A percentile compares a stretch with the other conserved stretches of the same genome.
phyloP scores from a whole-genome alignment of 495 filamentous ascomycete species.

The Talaromyces wortmannii region DNA sequence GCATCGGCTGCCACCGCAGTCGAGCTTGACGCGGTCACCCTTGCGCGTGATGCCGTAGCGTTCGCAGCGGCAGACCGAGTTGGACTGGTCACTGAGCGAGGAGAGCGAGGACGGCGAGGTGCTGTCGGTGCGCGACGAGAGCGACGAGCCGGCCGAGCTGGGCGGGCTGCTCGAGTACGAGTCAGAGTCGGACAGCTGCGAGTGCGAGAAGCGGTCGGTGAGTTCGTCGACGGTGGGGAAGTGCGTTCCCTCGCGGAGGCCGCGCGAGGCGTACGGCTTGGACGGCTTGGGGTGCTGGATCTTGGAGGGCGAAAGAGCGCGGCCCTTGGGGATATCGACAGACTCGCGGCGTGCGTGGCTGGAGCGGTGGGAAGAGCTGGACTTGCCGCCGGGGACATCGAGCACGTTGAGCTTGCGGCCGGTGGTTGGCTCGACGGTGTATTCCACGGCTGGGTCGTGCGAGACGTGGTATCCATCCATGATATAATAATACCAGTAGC shows the following conservation, averaged over 20 bases:
- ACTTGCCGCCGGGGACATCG: constrained; percentile 49
- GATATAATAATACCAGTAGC: constrained; percentile 99
- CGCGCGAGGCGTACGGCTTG: constrained; percentile 75
- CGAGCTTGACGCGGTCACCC: constrained; percentile 86
- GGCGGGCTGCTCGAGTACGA: constrained; percentile 56
- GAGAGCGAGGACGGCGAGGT: constrained; percentile 65
- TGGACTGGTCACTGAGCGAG: constrained; percentile 65
- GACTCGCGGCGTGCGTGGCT: constrained; percentile 23
- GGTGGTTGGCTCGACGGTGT: constrained; percentile 92
- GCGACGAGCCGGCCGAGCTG: constrained; percentile 65
- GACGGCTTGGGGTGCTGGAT: constrained; percentile 87
- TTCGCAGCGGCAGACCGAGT: constrained; percentile 72
- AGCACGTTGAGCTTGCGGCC: constrained; percentile 86
- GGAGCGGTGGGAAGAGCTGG: constrained; percentile 17
- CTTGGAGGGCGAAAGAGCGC: constrained; percentile 77
- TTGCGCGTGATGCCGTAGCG: constrained; percentile 93
- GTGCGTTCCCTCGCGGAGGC: constrained; percentile 76
- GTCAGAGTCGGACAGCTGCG: constrained; percentile 62
- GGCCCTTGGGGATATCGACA: constrained; percentile 73
- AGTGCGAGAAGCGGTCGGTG: constrained; percentile 61
- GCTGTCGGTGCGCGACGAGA: constrained; percentile 71
- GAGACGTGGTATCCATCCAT: constrained; percentile 99
- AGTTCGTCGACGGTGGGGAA: constrained; percentile 65
- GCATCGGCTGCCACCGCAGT: constrained; percentile 84
- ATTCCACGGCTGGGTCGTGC: constrained; percentile 86